These are phyloP conservation scores for Calonectria montana DNA, from an alignment of 2,329 filamentous ascomycete genomes.

Conservation along the genomic window DNA sequence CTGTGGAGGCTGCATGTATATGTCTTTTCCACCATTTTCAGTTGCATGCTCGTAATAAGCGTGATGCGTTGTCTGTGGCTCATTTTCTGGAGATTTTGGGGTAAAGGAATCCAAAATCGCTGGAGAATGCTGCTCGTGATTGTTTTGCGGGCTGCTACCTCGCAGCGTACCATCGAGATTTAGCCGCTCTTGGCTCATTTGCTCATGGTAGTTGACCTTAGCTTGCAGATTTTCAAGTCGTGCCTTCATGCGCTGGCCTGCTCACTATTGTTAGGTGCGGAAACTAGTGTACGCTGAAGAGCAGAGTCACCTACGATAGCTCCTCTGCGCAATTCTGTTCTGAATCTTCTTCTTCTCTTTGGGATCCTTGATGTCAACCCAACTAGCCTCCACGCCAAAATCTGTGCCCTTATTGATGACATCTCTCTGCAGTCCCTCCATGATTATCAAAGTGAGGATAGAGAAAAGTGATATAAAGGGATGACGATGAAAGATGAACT, in stretches of 20 bases:
- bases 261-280: not conserved
- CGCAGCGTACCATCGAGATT: not conserved
- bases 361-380: conserved; percentile 9
- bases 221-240: conserved; percentile 13
- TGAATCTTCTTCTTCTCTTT: conserved; percentile 19
- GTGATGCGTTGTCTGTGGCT: not conserved
- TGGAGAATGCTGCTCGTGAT: not conserved
- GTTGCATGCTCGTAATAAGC: not conserved
- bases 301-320: conserved; percentile 1
- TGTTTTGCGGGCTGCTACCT: not conserved
- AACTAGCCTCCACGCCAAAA: not conserved
- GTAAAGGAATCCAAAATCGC: conserved; percentile 9
- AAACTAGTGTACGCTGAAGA: not conserved
- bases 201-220: conserved; percentile 18
- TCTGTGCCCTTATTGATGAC: not conserved
- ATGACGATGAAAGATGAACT: not conserved
- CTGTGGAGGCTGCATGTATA: conserved; percentile 4
- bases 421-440: not conserved
- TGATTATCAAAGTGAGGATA: not conserved
- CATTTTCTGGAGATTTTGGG: not conserved
- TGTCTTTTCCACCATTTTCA: not conserved
- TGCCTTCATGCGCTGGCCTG: conserved; percentile 19
- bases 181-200: conserved; percentile 5
- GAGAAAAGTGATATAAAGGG: not conserved
- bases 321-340: conserved; percentile 18